These are phyloP conservation scores for Talaromyces liani DNA, from an alignment of 495 filamentous ascomycete species.

Conservation along the genomic window DNA sequence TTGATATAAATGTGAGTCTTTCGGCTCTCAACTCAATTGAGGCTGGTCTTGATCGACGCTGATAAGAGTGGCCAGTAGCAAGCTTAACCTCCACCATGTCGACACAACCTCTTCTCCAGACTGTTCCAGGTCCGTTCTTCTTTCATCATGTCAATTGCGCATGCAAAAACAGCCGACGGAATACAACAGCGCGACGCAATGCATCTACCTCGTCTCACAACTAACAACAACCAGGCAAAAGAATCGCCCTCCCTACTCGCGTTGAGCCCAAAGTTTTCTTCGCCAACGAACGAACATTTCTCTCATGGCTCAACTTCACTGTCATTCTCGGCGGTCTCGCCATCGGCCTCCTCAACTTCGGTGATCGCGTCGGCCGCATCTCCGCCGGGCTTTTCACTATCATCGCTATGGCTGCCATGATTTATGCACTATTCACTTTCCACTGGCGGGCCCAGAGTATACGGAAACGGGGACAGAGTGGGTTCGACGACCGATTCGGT, in stretches of 20 bases:
- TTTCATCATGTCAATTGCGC: not conserved
- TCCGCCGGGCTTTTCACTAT: constrained; percentile 87
- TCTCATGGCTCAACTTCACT: constrained; percentile 99
- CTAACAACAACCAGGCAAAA: constrained; percentile 59
- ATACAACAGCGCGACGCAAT: not conserved
- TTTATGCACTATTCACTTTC: constrained; percentile 90
- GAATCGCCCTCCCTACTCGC: constrained; percentile 94
- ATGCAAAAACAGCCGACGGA: not conserved
- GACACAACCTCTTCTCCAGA: constrained; percentile 89
- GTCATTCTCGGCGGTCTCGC: constrained; percentile 95
- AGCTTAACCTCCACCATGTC: constrained; percentile 56
- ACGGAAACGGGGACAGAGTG: constrained; percentile 79
- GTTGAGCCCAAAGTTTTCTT: constrained; percentile 99
- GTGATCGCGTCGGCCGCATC: constrained; percentile 86
- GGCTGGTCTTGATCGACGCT: not conserved
- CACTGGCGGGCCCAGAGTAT: constrained; percentile 97
- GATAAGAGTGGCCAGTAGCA: not conserved
- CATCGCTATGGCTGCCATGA: constrained; percentile 91
- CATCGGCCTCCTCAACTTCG: constrained; percentile 95
- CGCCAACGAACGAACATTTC: constrained; percentile 97
- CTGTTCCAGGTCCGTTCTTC: constrained; percentile 52
- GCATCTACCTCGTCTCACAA: not conserved
- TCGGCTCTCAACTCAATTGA: not conserved
- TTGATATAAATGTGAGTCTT: not conserved
- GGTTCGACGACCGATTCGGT: constrained; percentile 92